A percentile compares a stretch with the other conserved stretches of the same genome.
Evolutionary conservation across 257 asterid species (phyloP).

Genomic region (Fraxinus anomala): DNA sequence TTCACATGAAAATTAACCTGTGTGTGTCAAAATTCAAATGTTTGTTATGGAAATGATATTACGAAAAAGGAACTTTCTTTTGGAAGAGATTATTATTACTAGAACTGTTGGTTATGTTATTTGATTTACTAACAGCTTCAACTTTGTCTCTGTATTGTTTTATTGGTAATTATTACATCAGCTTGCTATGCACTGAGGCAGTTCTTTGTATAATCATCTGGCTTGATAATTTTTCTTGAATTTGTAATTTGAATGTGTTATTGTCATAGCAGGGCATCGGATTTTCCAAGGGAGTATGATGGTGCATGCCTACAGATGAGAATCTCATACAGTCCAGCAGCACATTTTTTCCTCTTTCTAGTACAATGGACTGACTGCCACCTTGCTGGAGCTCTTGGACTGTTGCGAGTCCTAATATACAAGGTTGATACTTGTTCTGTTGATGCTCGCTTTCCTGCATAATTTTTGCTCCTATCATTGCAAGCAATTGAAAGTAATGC

Average conservation of each 20-base stretch:
- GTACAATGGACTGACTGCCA: slow-evolving; percentile 95
- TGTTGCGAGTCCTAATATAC: slow-evolving; percentile 80
- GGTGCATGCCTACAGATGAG: slow-evolving; percentile 97
- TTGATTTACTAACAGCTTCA: neutral
- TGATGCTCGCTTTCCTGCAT: neutral
- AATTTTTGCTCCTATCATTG: neutral
- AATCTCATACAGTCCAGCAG: slow-evolving; percentile 95
- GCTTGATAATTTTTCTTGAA: too few relatives aligned
- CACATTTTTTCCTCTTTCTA: slow-evolving; percentile 80
- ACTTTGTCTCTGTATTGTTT: neutral
- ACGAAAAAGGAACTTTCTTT: neutral
- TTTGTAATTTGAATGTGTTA: too few relatives aligned
- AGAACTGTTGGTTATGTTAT: neutral
- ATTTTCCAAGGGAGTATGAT: slow-evolving; percentile 77
- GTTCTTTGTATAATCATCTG: too few relatives aligned
- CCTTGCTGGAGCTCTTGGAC: slow-evolving; percentile 96
- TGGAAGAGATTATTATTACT: neutral
- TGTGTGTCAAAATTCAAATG: too few relatives aligned
- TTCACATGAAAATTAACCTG: neutral
- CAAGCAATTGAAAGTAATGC: neutral
- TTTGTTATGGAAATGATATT: too few relatives aligned
- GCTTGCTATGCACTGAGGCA: too few relatives aligned
- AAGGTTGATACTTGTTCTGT: slow-evolving; percentile 49
- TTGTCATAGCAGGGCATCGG: slow-evolving; percentile 71
- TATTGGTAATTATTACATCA: too few relatives aligned